Conservation (phyloP, 208 protist species). For the Naegleria gruberi region DNA sequence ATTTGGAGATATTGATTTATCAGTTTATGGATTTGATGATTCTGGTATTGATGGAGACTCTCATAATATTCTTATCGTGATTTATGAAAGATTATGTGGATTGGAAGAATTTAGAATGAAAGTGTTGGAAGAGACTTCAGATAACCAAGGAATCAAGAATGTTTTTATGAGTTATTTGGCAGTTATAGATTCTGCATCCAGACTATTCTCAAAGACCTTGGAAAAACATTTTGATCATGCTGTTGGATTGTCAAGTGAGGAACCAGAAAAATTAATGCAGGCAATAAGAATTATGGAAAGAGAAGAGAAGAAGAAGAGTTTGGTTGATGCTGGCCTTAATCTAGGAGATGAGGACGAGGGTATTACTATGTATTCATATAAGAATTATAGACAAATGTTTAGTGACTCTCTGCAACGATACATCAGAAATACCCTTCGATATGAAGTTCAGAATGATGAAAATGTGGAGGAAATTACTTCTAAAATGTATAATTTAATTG, state of each 20-base stretch:
- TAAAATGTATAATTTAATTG: not conserved
- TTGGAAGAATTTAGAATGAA: not conserved
- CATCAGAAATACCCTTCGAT: not conserved
- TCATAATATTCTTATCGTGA: not conserved
- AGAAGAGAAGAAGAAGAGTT: not conserved
- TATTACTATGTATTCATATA: not conserved
- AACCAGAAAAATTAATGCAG: not conserved
- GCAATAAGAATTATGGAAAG: constrained; percentile 15
- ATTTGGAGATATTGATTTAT: not conserved
- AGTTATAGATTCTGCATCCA: not conserved
- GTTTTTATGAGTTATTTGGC: not conserved
- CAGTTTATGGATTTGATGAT: not conserved
- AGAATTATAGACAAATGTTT: not conserved
- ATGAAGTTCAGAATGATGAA: not conserved
- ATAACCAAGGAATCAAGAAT: not conserved
- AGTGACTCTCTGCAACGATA: not conserved
- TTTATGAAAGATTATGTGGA: not conserved
- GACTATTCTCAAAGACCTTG: not conserved
- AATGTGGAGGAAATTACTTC: not conserved
- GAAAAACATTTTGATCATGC: not conserved
- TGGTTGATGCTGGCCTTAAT: not conserved
- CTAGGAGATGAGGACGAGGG: not conserved
- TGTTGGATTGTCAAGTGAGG: not conserved
- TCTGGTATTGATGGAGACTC: not conserved
- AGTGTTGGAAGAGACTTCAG: not conserved